Evolutionary conservation across 176 grass and related monocot genomes (phyloP), one percentile per base, ranked within the genome.

Genomic region (Bonia amplexicaulis): DNA sequence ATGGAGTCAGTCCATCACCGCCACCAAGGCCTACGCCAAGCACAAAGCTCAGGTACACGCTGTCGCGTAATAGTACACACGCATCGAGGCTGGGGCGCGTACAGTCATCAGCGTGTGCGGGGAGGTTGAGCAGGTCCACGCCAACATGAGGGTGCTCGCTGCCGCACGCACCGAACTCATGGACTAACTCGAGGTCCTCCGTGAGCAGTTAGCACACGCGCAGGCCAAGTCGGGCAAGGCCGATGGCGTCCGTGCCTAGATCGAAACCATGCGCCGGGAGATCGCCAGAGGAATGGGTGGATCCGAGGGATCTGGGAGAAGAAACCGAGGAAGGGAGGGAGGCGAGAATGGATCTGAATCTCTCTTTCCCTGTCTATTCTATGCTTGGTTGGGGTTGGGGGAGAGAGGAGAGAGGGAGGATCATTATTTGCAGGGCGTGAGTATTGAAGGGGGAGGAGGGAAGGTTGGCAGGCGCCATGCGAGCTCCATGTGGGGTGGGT

Each of bases 191-290:
- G 88, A 92, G 6, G 78, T 7, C 22, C 72, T 92, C 47, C 76
- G 76, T 8, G 88, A 87, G 9, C 81, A 96, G 45, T 27, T 99
- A 4, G 70, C 17, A 5, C 86, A 82, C 26, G 26, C 67, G 10
- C 80, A 80, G 45, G 84, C 88, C 2, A 90, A 99, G 70, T 69
- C 83, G 49, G 46, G 71, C 31, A 81, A 89, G 77, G 71, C 79
- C 3, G 73, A 77, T 6, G 57, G 78, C n/a, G 74, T 94, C 62
- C 76, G 71, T 12, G 48, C 44, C 5, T 91, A 99, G 86, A 92
- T 96, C 66, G 93, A 95, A 23, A 80, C 79, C 57, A 99, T 99
- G 96, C 91, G 73, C n/a, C 80, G 64, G 67, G 93, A 99, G 88
- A 91, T 82, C 29, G 48, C 74, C 84, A 74, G 67, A 47, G 40